Evolutionary conservation across 169 alveolate species (phyloP).

Genomic region (Sarcocystis neurona): DNA sequence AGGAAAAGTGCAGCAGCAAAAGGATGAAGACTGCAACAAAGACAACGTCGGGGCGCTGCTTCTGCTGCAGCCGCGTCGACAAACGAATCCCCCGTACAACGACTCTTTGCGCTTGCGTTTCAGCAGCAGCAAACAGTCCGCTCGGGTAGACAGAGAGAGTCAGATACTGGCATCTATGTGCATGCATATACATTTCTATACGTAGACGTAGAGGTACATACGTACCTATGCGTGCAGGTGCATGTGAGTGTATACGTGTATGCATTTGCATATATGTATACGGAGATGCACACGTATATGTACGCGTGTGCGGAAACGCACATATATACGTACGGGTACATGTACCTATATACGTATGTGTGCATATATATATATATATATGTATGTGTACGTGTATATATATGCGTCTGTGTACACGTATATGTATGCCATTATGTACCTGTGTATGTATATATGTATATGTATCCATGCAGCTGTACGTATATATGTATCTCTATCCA

Average conservation of each 20-base stretch:
- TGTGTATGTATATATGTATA: neutral
- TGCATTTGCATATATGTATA: neutral
- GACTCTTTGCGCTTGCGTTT: neutral
- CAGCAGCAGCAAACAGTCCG: too few species aligned
- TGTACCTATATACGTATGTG: neutral
- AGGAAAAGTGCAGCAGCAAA: too few species aligned
- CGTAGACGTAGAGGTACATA: neutral
- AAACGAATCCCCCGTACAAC: neutral
- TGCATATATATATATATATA: too few species aligned
- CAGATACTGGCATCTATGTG: too few species aligned
- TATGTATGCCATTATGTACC: neutral
- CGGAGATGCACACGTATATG: neutral
- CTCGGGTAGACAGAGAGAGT: too few species aligned
- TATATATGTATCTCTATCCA: too few species aligned
- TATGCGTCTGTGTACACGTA: neutral
- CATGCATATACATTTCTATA: neutral
- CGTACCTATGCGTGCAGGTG: neutral
- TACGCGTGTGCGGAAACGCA: neutral
- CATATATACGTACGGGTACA: neutral
- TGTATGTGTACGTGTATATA: too few species aligned
- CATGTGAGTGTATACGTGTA: neutral
- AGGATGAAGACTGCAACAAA: neutral
- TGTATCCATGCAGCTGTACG: neutral
- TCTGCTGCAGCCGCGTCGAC: slow-evolving; percentile 73
- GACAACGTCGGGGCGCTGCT: slow-evolving; percentile 86